These are phyloP conservation scores for Glycine latifolia DNA, from an alignment of 306 rosid species.

Conservation along the genomic window DNA sequence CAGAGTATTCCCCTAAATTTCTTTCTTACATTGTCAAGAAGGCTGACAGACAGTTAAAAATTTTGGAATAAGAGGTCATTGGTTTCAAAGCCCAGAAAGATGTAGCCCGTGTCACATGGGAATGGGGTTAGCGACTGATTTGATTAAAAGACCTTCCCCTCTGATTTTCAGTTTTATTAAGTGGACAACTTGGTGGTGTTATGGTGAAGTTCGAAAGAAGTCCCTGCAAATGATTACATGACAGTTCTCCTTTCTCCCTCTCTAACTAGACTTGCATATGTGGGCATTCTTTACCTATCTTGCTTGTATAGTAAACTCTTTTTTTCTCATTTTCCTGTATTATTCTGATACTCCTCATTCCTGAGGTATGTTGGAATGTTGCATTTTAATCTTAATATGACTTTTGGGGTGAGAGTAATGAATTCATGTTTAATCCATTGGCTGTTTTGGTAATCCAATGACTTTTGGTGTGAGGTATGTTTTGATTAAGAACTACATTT, in stretches of 20 bases:
- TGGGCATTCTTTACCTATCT: conserved; percentile 2
- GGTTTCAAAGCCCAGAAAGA: neutral
- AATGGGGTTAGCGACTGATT: neutral
- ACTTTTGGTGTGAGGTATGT: no score
- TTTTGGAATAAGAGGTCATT: neutral
- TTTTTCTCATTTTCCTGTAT: neutral
- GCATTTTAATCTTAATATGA: no score
- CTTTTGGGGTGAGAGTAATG: no score
- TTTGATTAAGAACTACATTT: neutral
- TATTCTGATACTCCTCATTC: neutral
- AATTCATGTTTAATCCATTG: neutral
- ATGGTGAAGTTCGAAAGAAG: neutral
- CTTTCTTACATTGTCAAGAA: neutral
- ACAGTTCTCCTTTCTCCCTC: neutral
- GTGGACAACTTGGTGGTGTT: neutral
- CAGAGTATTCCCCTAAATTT: neutral
- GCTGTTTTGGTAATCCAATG: neutral
- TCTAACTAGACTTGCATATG: neutral
- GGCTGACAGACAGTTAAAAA: neutral
- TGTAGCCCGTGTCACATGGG: no score
- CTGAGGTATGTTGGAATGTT: no score
- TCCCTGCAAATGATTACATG: neutral
- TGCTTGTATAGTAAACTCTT: neutral
- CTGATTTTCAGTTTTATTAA: neutral
- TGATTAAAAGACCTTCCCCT: no score